Conservation (phyloP, 2,329 filamentous ascomycete species). For the Atkinsonella hypoxylon region DNA sequence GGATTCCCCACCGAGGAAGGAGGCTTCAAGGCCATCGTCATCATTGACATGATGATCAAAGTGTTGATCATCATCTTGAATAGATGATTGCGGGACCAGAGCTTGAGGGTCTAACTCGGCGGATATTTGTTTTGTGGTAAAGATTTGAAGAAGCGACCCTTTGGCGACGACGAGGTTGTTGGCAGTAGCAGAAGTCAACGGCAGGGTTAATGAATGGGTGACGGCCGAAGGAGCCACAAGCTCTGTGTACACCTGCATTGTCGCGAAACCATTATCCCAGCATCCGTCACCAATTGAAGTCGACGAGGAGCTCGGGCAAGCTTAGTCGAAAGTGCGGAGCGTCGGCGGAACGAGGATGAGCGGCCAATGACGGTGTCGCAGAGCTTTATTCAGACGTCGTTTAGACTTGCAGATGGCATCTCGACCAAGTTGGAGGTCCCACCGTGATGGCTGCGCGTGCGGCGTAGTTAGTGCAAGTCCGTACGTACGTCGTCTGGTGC, state of each 20-base stretch:
- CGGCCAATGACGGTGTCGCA: neutral
- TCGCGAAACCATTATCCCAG: conserved; percentile 24
- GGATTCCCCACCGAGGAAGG: conserved; percentile 52
- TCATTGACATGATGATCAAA: conserved; percentile 45
- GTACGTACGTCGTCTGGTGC: neutral
- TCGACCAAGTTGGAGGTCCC: neutral
- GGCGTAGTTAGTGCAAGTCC: neutral
- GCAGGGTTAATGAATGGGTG: conserved; percentile 70
- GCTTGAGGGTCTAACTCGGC: conserved; percentile 45
- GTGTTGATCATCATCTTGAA: conserved; percentile 25
- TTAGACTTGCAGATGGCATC: neutral
- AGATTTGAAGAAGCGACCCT: conserved; percentile 87
- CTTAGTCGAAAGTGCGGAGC: neutral
- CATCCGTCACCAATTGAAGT: conserved; percentile 4
- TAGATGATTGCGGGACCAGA: conserved; percentile 22
- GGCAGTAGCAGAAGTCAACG: conserved; percentile 63
- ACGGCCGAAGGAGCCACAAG: conserved; percentile 88
- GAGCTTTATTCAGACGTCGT: neutral
- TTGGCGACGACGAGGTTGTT: conserved; percentile 86
- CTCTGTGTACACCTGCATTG: conserved; percentile 97
- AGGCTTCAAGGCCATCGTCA: conserved; percentile 53
- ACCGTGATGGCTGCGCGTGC: too few relatives aligned
- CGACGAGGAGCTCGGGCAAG: neutral
- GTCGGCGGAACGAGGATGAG: neutral
- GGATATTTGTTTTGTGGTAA: conserved; percentile 56